Conservation (phyloP, 2,329 filamentous ascomycete genomes). For the Aspergillus pseudoglaucus region DNA sequence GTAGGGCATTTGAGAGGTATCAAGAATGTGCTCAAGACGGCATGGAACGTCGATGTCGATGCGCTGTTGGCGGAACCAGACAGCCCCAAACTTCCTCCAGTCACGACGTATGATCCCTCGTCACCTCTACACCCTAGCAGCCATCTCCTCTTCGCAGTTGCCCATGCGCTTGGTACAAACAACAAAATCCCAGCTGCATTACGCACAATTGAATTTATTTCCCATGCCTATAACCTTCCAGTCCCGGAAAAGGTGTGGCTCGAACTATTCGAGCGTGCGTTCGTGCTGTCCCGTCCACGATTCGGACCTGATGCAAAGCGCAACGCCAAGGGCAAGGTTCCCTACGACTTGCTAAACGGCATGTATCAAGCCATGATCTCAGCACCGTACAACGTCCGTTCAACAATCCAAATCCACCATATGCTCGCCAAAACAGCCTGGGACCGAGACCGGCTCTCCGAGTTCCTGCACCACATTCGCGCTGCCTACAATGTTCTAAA, state of each 20-base stretch:
- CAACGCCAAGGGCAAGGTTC: conserved; percentile 28
- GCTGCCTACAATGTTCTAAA: conserved; percentile 24
- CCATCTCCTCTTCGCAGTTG: conserved; percentile 58
- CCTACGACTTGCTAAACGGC: conserved; percentile 40
- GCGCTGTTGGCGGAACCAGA: conserved; percentile 30
- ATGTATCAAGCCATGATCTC: conserved; percentile 57
- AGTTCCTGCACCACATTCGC: conserved; percentile 21
- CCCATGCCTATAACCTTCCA: conserved; percentile 51
- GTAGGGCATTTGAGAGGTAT: conserved; percentile 47
- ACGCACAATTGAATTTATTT: conserved; percentile 57
- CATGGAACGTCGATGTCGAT: conserved; percentile 51
- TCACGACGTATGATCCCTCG: conserved; percentile 37
- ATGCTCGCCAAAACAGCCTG: conserved; percentile 26
- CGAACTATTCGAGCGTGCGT: conserved; percentile 62
- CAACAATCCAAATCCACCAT: conserved; percentile 52
- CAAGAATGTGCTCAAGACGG: conserved; percentile 42
- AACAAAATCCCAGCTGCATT: conserved; percentile 55
- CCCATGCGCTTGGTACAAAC: conserved; percentile 62
- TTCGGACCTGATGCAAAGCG: conserved; percentile 24
- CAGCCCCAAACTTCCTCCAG: conserved; percentile 23
- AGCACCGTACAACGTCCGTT: conserved; percentile 50
- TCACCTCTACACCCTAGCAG: conserved; percentile 55
- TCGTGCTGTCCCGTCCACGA: conserved; percentile 47
- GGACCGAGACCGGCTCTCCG: conserved; percentile 9
- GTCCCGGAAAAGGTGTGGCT: conserved; percentile 58